Evolutionary conservation across 2,329 filamentous ascomycete genomes (phyloP).

Genomic region (Polychaeton citri): DNA sequence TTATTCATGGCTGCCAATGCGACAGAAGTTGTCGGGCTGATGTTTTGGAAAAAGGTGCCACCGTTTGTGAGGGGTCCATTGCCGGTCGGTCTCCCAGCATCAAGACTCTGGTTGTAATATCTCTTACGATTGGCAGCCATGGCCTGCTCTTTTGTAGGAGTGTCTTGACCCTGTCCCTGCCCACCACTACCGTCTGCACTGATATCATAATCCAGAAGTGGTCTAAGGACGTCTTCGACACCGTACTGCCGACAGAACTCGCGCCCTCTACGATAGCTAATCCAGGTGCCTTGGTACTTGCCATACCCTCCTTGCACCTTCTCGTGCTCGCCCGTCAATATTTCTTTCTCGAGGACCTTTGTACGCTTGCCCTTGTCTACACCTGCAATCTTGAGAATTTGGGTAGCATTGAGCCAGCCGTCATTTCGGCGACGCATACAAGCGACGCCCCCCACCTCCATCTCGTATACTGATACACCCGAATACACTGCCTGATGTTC

Average conservation of each 20-base stretch:
- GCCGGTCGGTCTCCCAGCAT: constrained; percentile 29
- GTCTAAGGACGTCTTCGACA: constrained; percentile 63
- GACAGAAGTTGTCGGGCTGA: constrained; percentile 82
- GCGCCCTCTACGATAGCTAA: constrained; percentile 79
- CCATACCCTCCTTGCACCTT: constrained; percentile 98
- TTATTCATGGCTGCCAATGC: constrained; percentile 95
- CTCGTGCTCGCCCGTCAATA: constrained; percentile 89
- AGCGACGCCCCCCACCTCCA: constrained; percentile 86
- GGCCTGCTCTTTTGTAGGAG: constrained; percentile 94
- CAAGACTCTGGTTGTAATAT: constrained; percentile 59
- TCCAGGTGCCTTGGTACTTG: constrained; percentile 99
- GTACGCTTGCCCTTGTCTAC: constrained; percentile 97
- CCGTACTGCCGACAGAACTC: constrained; percentile 75
- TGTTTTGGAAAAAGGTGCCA: constrained; percentile 94
- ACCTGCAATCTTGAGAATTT: constrained; percentile 93
- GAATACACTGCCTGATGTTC: constrained; percentile 69
- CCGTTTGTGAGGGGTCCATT: constrained; percentile 32
- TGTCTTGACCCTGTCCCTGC: constrained; percentile 63
- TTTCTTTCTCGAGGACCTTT: constrained; percentile 96
- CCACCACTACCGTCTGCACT: constrained; percentile 57
- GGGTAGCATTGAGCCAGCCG: constrained; percentile 94
- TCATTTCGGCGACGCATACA: constrained; percentile 94
- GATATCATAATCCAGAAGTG: constrained; percentile 69
- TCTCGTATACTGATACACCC: constrained; percentile 92
- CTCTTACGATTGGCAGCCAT: constrained; percentile 88